These are phyloP conservation scores for Hypoxylon sp. DNA, from an alignment of 2,329 filamentous ascomycete genomes.

Conservation along the genomic window DNA sequence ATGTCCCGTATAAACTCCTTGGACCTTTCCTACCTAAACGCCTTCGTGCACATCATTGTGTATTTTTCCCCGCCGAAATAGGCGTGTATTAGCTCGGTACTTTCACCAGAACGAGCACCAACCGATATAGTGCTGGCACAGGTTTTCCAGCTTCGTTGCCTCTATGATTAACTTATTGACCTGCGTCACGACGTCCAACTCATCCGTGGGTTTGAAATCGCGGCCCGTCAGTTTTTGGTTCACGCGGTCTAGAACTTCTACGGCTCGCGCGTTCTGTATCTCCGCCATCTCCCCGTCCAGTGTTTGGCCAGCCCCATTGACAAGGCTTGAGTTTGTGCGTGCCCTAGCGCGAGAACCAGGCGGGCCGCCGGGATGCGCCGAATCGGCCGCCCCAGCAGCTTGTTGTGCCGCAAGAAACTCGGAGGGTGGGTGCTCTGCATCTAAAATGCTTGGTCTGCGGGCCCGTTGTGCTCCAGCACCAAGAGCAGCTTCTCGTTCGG, in stretches of 20 bases:
- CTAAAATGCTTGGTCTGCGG: conserved; percentile 78
- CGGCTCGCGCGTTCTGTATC: conserved; percentile 90
- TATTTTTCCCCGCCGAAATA: not conserved
- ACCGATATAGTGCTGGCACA: conserved; percentile 98
- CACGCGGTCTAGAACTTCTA: conserved; percentile 92
- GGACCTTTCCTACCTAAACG: conserved; percentile 15
- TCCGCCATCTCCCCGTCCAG: conserved; percentile 70
- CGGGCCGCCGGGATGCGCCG: conserved; percentile 61
- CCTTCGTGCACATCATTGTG: conserved; percentile 2
- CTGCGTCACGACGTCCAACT: conserved; percentile 87
- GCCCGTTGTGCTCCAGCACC: conserved; percentile 65
- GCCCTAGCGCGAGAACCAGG: conserved; percentile 67
- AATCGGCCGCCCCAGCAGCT: conserved; percentile 46
- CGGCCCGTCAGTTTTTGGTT: conserved; percentile 95
- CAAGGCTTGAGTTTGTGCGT: conserved; percentile 70
- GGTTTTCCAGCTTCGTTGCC: conserved; percentile 95
- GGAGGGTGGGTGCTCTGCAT: conserved; percentile 71
- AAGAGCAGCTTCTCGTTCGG: conserved; percentile 70
- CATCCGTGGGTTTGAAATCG: conserved; percentile 89
- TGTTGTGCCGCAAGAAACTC: conserved; percentile 68
- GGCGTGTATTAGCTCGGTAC: not conserved
- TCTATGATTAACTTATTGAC: conserved; percentile 96
- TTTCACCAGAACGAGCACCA: conserved; percentile 97
- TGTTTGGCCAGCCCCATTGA: conserved; percentile 54
- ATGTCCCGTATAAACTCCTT: conserved; percentile 2